phyloP scores from a whole-genome alignment of 768 basidiomycete genomes.

The Lentinula raphanica region DNA sequence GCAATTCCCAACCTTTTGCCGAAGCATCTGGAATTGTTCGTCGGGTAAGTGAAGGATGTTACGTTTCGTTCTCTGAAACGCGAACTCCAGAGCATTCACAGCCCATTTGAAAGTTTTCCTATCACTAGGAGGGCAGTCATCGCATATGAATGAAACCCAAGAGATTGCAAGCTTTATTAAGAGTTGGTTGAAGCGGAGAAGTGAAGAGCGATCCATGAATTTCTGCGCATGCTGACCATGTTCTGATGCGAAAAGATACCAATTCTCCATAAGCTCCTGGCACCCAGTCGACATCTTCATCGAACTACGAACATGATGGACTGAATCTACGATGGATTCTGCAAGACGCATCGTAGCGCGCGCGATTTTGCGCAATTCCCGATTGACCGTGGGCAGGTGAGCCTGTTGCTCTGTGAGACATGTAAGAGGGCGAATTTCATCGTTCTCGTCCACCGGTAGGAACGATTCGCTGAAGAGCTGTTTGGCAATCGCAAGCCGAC shows the following conservation, averaged over 20 bases:
- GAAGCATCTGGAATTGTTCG: conserved; percentile 85
- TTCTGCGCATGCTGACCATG: conserved; percentile 88
- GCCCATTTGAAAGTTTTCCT: conserved; percentile 98
- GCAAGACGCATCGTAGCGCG: conserved; percentile 85
- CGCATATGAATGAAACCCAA: conserved; percentile 98
- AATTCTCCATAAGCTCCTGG: conserved; percentile 87
- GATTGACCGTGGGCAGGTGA: conserved; percentile 85
- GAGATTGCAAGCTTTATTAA: conserved; percentile 89
- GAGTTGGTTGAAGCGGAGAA: conserved; percentile 74
- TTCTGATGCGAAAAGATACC: conserved; percentile 95
- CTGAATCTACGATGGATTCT: conserved; percentile 89
- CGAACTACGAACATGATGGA: conserved; percentile 75
- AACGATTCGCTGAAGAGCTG: conserved; percentile 68
- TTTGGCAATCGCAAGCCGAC: conserved; percentile 71
- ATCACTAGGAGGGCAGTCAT: conserved; percentile 94
- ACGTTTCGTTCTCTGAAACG: conserved; percentile 79
- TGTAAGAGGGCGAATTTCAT: conserved; percentile 38
- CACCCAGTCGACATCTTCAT: conserved; percentile 55
- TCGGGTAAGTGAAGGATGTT: conserved; percentile 86
- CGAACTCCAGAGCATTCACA: conserved; percentile 91
- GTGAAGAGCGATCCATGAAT: conserved; percentile 71
- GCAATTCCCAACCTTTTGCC: conserved; percentile 89
- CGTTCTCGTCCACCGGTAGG: conserved; percentile 57
- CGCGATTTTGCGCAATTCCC: conserved; percentile 86
- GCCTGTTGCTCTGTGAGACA: conserved; percentile 80